These are phyloP conservation scores for Quercus cerris DNA, from an alignment of 306 rosid species.

Conservation along the genomic window DNA sequence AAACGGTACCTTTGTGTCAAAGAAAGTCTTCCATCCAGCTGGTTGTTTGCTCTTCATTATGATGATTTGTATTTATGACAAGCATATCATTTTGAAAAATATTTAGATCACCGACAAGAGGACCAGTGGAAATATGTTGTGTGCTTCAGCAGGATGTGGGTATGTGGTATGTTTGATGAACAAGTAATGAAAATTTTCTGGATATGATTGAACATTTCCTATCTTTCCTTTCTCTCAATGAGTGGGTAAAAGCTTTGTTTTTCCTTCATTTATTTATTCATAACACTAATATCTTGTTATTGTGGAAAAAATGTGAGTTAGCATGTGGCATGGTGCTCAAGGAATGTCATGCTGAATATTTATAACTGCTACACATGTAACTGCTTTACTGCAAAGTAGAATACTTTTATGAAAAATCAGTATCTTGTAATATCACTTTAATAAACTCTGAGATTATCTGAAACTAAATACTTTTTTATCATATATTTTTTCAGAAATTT, in stretches of 20 bases:
- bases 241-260: background rate
- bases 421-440: background rate
- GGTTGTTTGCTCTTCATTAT: constrained; percentile 22
- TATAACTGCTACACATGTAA: background rate
- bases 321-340: background rate
- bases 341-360: background rate
- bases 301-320: background rate
- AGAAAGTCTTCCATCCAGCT: constrained; percentile 75
- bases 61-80: background rate
- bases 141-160: background rate
- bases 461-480: constrained; percentile 14
- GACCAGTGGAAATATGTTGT: background rate
- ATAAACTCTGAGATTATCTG: background rate
- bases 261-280: background rate
- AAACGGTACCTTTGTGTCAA: constrained; percentile 61
- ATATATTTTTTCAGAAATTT: constrained; percentile 49
- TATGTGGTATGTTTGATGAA: background rate
- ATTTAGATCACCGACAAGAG: background rate
- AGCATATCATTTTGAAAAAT: background rate
- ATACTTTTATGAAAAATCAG: background rate
- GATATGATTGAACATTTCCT: background rate
- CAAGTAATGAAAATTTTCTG: background rate
- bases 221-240: background rate
- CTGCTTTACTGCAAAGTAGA: background rate
- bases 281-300: background rate